Base-by-base conservation (phyloP, 2,329 filamentous ascomycete species). In the Beauveria varroae region DNA sequence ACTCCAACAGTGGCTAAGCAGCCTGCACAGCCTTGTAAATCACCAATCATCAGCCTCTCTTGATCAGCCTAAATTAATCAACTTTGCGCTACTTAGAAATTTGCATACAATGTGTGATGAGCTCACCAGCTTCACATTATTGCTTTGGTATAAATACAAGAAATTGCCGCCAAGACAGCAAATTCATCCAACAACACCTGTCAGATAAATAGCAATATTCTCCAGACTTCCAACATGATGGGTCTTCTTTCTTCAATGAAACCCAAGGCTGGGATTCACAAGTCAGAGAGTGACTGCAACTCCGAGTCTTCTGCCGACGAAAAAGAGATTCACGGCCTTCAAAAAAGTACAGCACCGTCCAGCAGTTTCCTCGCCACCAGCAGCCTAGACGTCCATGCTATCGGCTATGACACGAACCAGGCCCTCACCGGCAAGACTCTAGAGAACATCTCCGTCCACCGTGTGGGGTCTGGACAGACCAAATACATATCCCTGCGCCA, bases 401-500 rank as follows among this genome's bases (percentile, higher is more conserved):
- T 57, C 47, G 61, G 57, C 20, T 63, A 63, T 12, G 61, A 63
- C 46, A 52, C 30, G 18, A 47, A 63, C 40, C 57, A 63, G 20
- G 57, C 61, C 8, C 57, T 61, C 28, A 57, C 46, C 4, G 62
- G 46, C 52, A 61, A 30, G 7, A 63, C 47, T 10, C 40, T 62
- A 24, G 60, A 62, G 34, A 62, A 58, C 20, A 55, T 66, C 18
- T 22, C 64, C 26, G 57, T 63, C 26, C 50, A 50, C 43, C 58
- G 50, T 7, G 34, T 40, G 9, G 51, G 62, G 8, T 49, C 63
- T 1, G 57, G 57, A 2, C 54, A 64, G 22, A 22, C 46, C 8
- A 62, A 63, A 41, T 68, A 68, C 54, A 50, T 59, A 5, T 68
- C 67, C 24, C n/a, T 67, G 6, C 65, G 67, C 1, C 64, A 61